Evolutionary conservation across 1,284 basidiomycete species (phyloP), one percentile per base, ranked within the genome.

Genomic region (Chalciporus piperatoides): DNA sequence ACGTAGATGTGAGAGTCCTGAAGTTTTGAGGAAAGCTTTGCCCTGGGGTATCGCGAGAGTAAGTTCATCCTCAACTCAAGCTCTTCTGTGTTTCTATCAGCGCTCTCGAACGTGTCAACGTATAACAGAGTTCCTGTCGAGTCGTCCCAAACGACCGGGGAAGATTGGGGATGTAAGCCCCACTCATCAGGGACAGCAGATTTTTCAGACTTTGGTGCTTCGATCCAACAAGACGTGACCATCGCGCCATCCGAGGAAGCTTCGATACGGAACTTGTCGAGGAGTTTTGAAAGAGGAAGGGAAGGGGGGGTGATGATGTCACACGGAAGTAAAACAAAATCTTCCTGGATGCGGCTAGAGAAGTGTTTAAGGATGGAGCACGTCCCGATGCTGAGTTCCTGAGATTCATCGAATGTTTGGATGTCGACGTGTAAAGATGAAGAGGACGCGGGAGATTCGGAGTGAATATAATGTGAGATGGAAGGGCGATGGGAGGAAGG

Each of bases 1-100:
- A 96, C 82, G 63, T 96, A 97, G 40, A 96, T 86, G 65, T 97
- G 93, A 1, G 92, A 88, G 59, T 97, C 92, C 58, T 86, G 81
- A 38, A 90, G 78, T 25, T 71, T 76, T 2, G 82, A 81, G 1
- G 90, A 85, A 24, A 97, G 71, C 36, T 77, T 82, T 15, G 82
- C 76, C 12, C 81, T 79, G 10, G 92, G 90, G 65, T 88, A 89
- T 51, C 90, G 71, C 56, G 80, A 78, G 43, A 95, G 69, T 44
- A 94, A 68, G 37, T 78, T 77, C 81, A 89, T 90, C 45, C 83
- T 78, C 32, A 93, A 57, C 49, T 84, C 80, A 21, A 94, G 56
- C 28, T 91, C 86, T 17, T 90, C 84, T 15, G 75, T 69, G 56
- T 90, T 81, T 28, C 70, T 75, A 59, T 92, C 89, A 49, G 75